These are phyloP conservation scores for Cryptococcus sp. DNA, from an alignment of 1,284 basidiomycete genomes.

Conservation along the genomic window DNA sequence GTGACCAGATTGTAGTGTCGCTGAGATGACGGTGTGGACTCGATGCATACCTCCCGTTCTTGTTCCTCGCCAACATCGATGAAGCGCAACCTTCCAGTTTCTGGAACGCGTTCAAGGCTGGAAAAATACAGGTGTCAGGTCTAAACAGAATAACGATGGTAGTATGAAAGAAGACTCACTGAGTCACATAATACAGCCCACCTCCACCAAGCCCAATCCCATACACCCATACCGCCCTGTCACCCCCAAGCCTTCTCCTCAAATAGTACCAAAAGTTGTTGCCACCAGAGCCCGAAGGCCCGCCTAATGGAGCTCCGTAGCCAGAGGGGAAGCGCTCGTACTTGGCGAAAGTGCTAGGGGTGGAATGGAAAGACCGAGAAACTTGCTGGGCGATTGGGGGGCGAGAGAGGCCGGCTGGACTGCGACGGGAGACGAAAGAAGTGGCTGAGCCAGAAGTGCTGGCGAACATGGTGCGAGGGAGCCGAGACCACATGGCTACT, in stretches of 20 bases:
- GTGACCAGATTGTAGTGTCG: neutral
- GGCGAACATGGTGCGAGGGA: neutral
- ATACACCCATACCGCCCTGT: conserved; percentile 41
- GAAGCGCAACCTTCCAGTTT: conserved; percentile 79
- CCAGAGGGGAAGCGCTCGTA: conserved; percentile 40
- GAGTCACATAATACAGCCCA: conserved; percentile 58
- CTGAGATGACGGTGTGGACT: neutral
- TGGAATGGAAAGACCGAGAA: conserved; percentile 17
- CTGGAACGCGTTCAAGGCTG: conserved; percentile 74
- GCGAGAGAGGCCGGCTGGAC: neutral
- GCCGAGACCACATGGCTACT: neutral
- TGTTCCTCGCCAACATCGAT: conserved; percentile 66
- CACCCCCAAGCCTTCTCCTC: conserved; percentile 39
- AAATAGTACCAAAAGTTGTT: conserved; percentile 29
- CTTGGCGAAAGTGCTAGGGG: conserved; percentile 12
- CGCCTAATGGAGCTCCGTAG: conserved; percentile 50
- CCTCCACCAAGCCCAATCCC: conserved; percentile 49
- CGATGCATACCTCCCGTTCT: conserved; percentile 55
- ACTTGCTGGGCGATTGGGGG: neutral
- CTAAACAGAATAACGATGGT: neutral
- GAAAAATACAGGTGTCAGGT: too few species aligned
- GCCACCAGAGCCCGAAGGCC: conserved; percentile 12
- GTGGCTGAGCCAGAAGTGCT: neutral
- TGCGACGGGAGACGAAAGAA: neutral
- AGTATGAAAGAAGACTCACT: conserved; percentile 52